Conservation (phyloP, 164 flowering plant genomes). For the Aristolochia californica region DNA sequence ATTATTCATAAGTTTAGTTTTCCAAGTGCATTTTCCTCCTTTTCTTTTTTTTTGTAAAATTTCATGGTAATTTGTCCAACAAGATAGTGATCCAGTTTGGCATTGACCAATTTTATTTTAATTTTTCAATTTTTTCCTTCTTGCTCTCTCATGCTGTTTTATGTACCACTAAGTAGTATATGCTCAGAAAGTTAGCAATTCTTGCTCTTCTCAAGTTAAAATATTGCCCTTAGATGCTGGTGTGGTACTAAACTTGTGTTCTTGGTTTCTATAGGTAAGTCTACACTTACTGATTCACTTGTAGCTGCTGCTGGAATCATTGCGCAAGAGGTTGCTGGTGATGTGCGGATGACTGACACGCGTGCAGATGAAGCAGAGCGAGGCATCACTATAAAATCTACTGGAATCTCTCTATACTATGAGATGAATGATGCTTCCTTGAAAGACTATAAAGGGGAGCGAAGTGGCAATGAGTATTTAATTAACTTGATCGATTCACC, state of each 20-base stretch:
- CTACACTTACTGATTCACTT: conserved; percentile 51
- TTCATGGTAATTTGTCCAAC: too few species aligned
- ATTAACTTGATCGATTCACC: conserved; percentile 27
- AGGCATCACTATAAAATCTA: conserved; percentile 23
- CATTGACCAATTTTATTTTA: too few species aligned
- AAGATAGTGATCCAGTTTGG: too few species aligned
- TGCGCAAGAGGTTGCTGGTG: conserved; percentile 52
- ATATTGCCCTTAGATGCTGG: background rate
- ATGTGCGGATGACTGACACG: conserved; percentile 28
- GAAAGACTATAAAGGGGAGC: conserved; percentile 17
- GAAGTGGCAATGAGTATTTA: conserved; percentile 18
- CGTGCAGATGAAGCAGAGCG: conserved; percentile 30
- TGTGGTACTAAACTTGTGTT: background rate
- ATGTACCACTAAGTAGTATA: background rate
- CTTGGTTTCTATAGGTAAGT: conserved; percentile 31
- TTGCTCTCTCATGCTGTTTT: too few species aligned
- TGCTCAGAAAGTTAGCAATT: background rate
- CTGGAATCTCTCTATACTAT: conserved; percentile 21
- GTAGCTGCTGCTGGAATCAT: conserved; percentile 37
- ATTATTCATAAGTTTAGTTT: too few species aligned
- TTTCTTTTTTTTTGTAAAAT: too few species aligned
- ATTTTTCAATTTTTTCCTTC: too few species aligned
- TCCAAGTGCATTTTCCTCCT: too few species aligned
- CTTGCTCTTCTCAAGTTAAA: background rate
- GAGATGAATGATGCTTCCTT: conserved; percentile 15